Percentiles rank a stretch among this genome's conserved stretches.
phyloP scores from a whole-genome alignment of 495 filamentous ascomycete genomes.

The Lasiosphaeria miniovina region DNA sequence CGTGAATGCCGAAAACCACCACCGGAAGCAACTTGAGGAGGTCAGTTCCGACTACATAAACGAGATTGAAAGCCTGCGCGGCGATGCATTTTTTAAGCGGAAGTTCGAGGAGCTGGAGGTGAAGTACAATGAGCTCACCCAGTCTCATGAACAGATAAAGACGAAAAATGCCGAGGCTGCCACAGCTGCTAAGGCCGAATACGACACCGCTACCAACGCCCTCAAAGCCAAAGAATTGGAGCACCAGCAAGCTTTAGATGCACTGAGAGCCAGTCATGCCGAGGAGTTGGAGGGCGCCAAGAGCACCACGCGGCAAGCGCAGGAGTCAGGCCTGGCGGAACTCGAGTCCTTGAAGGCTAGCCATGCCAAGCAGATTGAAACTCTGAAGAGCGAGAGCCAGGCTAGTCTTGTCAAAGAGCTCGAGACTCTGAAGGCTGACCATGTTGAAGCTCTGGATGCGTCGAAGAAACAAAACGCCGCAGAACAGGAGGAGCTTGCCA shows the following conservation, averaged over 20 bases:
- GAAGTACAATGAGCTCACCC: conserved; percentile 42
- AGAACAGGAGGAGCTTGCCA: conserved; percentile 35
- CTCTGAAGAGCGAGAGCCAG: conserved; percentile 39
- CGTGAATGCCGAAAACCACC: conserved; percentile 41
- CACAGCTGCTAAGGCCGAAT: conserved; percentile 35
- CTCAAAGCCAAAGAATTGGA: conserved; percentile 41
- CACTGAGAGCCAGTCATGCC: conserved; percentile 43
- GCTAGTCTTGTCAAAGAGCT: conserved; percentile 37
- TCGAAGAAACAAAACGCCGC: conserved; percentile 20
- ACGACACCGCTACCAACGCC: conserved; percentile 32
- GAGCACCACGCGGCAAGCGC: conserved; percentile 35
- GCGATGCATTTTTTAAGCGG: conserved; percentile 53
- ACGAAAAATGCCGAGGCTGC: conserved; percentile 38
- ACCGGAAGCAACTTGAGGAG: conserved; percentile 47
- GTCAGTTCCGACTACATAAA: conserved; percentile 53
- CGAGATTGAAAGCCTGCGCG: conserved; percentile 55
- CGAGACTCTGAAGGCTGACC: conserved; percentile 39
- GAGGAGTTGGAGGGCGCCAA: conserved; percentile 45
- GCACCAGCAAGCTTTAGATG: conserved; percentile 42
- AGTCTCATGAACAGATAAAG: conserved; percentile 38
- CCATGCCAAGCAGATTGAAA: conserved; percentile 46
- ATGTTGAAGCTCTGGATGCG: conserved; percentile 26
- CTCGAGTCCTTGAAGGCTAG: conserved; percentile 45
- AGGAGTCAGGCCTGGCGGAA: conserved; percentile 35
- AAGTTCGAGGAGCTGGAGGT: conserved; percentile 50